Percentiles rank a stretch among this genome's conserved stretches.
Evolutionary conservation across 257 asterid species (phyloP).

Genomic region (Solanum chmielewskii): DNA sequence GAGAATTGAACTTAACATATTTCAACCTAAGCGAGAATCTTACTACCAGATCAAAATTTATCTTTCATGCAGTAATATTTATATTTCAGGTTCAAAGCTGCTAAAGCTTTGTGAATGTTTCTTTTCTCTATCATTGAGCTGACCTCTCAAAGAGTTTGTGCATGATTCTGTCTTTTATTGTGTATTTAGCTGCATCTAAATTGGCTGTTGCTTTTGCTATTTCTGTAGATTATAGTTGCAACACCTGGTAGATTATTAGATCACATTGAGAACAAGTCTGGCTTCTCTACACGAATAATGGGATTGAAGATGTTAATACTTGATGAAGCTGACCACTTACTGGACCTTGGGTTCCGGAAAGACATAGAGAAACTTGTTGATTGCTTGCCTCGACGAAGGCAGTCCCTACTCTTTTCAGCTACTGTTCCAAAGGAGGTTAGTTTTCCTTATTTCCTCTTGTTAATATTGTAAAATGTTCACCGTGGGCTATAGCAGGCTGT

Average conservation of each 20-base stretch:
- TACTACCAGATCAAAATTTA: not conserved
- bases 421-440: constrained; percentile 84
- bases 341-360: constrained; percentile 81
- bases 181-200: not conserved
- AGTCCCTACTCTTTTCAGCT: constrained; percentile 78
- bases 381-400: constrained; percentile 87
- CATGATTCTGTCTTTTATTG: not conserved
- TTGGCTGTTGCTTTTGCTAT: not conserved
- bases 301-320: constrained; percentile 81
- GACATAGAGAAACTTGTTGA: constrained; percentile 89
- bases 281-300: constrained; percentile 79
- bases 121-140: not conserved
- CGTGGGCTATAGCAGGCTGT: not conserved
- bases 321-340: constrained; percentile 87
- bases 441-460: not conserved
- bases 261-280: constrained; percentile 91
- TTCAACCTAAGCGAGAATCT: not conserved
- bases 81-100: not conserved
- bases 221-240: constrained; percentile 75
- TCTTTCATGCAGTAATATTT: not conserved
- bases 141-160: not conserved
- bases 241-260: constrained; percentile 97
- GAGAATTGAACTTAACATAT: not conserved
- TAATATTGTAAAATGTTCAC: not conserved
- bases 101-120: not conserved